Evolutionary conservation across 352 stramenopile species (phyloP).

Genomic region (Phytophthora cryptogea): DNA sequence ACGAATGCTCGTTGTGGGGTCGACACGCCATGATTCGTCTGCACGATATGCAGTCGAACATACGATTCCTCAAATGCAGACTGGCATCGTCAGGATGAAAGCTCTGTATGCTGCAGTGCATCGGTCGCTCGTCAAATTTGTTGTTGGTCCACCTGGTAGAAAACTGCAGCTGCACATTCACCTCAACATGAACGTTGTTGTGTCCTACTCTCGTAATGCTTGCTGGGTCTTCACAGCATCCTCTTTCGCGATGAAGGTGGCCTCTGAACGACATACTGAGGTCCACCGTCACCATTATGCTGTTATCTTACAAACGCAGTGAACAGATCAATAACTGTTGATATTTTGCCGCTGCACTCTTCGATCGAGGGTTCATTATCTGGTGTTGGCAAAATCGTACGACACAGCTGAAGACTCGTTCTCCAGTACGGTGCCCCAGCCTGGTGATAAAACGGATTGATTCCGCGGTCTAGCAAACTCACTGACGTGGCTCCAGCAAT

Average conservation of each 20-base stretch:
- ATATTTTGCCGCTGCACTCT: constrained; percentile 5
- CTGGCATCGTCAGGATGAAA: constrained; percentile 17
- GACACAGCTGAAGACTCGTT: constrained; percentile 16
- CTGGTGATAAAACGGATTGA: constrained; percentile 10
- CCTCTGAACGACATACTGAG: neutral
- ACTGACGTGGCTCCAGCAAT: constrained; percentile 7
- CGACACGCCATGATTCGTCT: constrained; percentile 18
- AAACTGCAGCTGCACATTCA: constrained; percentile 1
- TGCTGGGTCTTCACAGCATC: neutral
- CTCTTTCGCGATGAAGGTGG: neutral
- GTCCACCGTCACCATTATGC: neutral
- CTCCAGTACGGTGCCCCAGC: constrained; percentile 20
- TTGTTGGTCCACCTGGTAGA: constrained; percentile 15
- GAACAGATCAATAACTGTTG: constrained; percentile 3
- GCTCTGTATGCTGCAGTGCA: neutral
- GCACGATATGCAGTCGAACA: constrained; percentile 27
- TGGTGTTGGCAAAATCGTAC: constrained; percentile 31
- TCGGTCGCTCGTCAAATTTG: constrained; percentile 15
- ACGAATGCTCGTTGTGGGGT: constrained; percentile 3
- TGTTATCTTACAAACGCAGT: neutral
- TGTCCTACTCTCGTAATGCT: neutral
- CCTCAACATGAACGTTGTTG: no score
- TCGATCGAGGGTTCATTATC: constrained; percentile 20
- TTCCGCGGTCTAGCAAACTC: constrained; percentile 4
- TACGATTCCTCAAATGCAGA: constrained; percentile 32